Conservation (phyloP, 1,284 basidiomycete genomes). For the Sporisorium reilianum region DNA sequence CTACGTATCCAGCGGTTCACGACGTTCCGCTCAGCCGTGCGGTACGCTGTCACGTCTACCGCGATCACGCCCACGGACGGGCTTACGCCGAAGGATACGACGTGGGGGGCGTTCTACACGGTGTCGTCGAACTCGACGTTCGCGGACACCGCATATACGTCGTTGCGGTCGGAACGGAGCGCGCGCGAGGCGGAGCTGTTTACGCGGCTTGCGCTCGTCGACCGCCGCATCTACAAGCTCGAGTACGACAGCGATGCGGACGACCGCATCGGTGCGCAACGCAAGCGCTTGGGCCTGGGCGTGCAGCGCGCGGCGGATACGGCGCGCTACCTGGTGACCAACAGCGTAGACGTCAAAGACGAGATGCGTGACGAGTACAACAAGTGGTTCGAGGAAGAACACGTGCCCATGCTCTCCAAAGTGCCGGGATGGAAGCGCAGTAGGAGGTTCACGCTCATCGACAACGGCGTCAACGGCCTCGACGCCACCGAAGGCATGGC, state of each 20-base stretch:
- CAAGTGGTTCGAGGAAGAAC: constrained; percentile 57
- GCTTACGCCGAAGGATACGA: constrained; percentile 13
- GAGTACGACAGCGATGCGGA: constrained; percentile 53
- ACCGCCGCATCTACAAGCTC: constrained; percentile 67
- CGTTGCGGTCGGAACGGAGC: constrained; percentile 65
- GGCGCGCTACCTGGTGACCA: constrained; percentile 38
- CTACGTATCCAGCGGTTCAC: constrained; percentile 57
- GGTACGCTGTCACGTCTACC: constrained; percentile 20
- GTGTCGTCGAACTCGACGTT: constrained; percentile 66
- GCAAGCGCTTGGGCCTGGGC: constrained; percentile 13
- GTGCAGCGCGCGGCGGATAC: constrained; percentile 26
- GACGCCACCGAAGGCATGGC: constrained; percentile 26
- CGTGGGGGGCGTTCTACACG: constrained; percentile 69
- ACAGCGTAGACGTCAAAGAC: constrained; percentile 41
- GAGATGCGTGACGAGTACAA: constrained; percentile 33
- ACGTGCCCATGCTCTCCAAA: constrained; percentile 45
- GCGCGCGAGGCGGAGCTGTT: constrained; percentile 69
- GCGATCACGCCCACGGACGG: constrained; percentile 3
- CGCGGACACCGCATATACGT: constrained; percentile 64
- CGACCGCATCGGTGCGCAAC: background rate
- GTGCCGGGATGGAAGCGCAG: constrained; percentile 60
- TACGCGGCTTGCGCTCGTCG: constrained; percentile 65
- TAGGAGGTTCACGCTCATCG: constrained; percentile 56
- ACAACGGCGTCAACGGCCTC: constrained; percentile 40
- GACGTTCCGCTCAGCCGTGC: constrained; percentile 30